Percentiles rank a stretch among this genome's conserved stretches.
phyloP scores from a whole-genome alignment of 2,329 filamentous ascomycete species.

The Gremmenia infestans region DNA sequence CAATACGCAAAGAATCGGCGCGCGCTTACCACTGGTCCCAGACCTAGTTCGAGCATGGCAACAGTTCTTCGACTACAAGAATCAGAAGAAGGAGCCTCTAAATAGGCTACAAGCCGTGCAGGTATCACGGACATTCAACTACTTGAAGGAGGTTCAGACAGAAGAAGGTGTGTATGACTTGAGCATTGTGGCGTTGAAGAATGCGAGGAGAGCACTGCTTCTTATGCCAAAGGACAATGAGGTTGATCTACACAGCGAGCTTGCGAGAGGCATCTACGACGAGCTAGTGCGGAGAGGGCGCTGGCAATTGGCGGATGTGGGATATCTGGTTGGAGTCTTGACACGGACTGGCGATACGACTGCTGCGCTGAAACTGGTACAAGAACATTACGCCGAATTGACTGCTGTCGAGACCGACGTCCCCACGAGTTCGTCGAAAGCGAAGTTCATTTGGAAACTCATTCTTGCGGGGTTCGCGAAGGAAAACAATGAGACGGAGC shows the following conservation, averaged over 20 bases:
- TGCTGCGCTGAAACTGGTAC: conserved; percentile 22
- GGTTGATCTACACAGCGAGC: conserved; percentile 12
- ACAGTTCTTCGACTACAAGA: conserved; percentile 56
- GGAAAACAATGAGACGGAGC: conserved; percentile 53
- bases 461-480: conserved; percentile 57
- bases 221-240: conserved; percentile 22
- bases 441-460: conserved; percentile 39
- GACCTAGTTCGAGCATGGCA: conserved; percentile 62
- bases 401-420: conserved; percentile 43
- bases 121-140: conserved; percentile 53
- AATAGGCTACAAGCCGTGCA: conserved; percentile 64
- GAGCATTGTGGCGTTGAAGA: conserved; percentile 6
- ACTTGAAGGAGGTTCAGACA: conserved; percentile 43
- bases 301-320: background rate
- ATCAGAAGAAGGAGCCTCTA: conserved; percentile 43
- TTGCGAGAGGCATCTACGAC: conserved; percentile 23
- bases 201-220: conserved; percentile 13
- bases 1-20: conserved; percentile 55
- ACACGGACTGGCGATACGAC: conserved; percentile 20
- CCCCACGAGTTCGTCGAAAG: conserved; percentile 12
- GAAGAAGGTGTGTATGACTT: conserved; percentile 16
- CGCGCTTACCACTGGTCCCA: conserved; percentile 58
- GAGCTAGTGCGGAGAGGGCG: conserved; percentile 10
- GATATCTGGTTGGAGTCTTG: conserved; percentile 14
- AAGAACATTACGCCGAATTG: conserved; percentile 17